Base-by-base conservation (phyloP, 2,329 filamentous ascomycete species). In the Fusarium poae region DNA sequence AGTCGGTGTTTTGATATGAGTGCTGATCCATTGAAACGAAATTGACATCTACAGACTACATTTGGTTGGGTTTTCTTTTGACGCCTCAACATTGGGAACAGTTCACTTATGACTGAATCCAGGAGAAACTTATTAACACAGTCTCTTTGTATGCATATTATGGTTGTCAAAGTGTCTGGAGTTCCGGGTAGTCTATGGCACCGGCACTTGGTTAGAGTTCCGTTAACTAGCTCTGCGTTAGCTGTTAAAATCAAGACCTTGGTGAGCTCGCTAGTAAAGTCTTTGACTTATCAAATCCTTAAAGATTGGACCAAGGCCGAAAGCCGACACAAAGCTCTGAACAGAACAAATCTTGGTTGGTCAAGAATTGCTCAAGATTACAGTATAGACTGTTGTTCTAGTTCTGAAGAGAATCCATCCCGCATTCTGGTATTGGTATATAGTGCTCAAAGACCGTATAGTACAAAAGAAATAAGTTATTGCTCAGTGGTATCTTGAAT, bases 401-500 rank as follows among this genome's bases (percentile, higher is more conserved):
- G 20, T 23, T 18, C 11, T 12, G 11, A 32, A 27, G 3, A 32
- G 15, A 13, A 18, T 32, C 16, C 8, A 1, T 12, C 18, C 7
- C 4, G 23, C 16, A 9, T 16, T 34, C 27, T 34, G 21, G 11
- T 23, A n/a, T 35, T 49, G 21, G 9, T 12, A 43, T 27, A 18
- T 18, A 18, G 7, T 27, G 27, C 27, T 8, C 27, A 43, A 43
- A n/a, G 23, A 16, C 30, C 25, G 23, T 34, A 13, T 35, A 20
- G 18, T 49, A 52, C 25, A 45, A 52, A 60, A 61, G 27, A 21
- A 40, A 61, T 30, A 16, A 40, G 53, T 40, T 35, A 23, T 45
- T 61, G 40, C 45, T 45, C 34, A 32, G 45, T 62, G 59, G 45
- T 62, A 62, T 62, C 59, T 54, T 42, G 43, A 53, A 21, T 27